Base-by-base conservation (phyloP, 495 filamentous ascomycete genomes). In the Sabuloglossum arenarium region DNA sequence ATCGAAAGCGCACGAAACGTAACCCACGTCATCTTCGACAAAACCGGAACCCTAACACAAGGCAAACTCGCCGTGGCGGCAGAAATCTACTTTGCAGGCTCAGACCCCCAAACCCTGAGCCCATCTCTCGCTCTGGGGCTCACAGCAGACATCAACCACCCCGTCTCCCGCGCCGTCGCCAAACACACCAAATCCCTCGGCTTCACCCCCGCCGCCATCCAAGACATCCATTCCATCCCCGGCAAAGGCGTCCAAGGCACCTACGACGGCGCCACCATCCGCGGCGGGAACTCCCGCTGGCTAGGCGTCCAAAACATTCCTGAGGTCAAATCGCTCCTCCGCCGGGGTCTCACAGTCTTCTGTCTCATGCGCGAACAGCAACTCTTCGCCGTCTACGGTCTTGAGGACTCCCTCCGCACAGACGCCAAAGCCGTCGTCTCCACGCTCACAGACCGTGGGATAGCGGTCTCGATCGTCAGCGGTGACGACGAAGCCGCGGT, bases 11-110 rank as follows among this genome's bases (percentile, higher is more conserved):
- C 78, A 0, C 61, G 75, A 57, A 82, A 78, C 30, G 70, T 74
- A 0, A 71, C 77, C 0, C 78, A 86, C 59, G 75, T 89, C n/a
- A 72, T 89, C 4, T 86, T 91, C 60, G 86, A 89, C 71, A 89
- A 90, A 64, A 89, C 85, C 0, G 86, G 86, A 0, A 91, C 85
- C 3, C 65, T 90, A 0, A 89, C 86, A 0, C 65, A 72, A 50
- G 82, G 80, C 0, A 74, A 72, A 37, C 68, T 86, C 0, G 57
- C 64, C 5, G 77, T 88, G 0, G 65, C 65, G 1, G 57, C 46
- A 0, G 68, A 75, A 31, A 62, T 72, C 14, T 68, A 69, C 60
- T 57, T 61, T 1, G 59, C 46, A 30, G 61, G 55, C 16, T 21
- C n/a, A n/a, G n/a, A n/a, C n/a, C n/a, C n/a, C n/a, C n/a, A n/a